Evolutionary conservation across 2,329 filamentous ascomycete species (phyloP).

Genomic region (Didymella keratinophila): DNA sequence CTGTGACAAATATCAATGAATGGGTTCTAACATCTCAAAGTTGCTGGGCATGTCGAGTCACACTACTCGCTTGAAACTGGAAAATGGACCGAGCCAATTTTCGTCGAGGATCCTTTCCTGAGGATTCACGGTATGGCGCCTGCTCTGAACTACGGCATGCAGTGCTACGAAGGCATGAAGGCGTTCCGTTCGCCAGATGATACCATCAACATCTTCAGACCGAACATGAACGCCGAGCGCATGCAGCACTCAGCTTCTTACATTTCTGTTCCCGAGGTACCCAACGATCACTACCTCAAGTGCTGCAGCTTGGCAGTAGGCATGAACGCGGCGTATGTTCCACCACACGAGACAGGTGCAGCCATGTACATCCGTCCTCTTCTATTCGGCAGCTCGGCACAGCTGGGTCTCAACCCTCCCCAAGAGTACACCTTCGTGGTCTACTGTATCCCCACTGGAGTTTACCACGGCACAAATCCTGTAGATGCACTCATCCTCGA

Average conservation of each 20-base stretch:
- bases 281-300: constrained; percentile 76
- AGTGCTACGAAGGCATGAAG: constrained; percentile 98
- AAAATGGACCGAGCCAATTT: constrained; percentile 78
- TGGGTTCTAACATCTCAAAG: constrained; percentile 54
- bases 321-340: constrained; percentile 89
- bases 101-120: constrained; percentile 84
- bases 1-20: not conserved
- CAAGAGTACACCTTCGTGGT: constrained; percentile 93
- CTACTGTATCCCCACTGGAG: constrained; percentile 88
- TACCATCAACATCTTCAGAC: constrained; percentile 85
- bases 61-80: constrained; percentile 78
- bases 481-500: constrained; percentile 90
- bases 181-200: constrained; percentile 83
- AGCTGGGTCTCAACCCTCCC: constrained; percentile 84
- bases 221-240: constrained; percentile 81
- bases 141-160: constrained; percentile 92
- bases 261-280: constrained; percentile 83
- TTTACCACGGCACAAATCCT: constrained; percentile 89
- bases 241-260: constrained; percentile 85
- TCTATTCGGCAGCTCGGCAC: constrained; percentile 85
- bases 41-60: constrained; percentile 93
- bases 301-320: constrained; percentile 82
- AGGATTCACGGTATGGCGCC: constrained; percentile 95
- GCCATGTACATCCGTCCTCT: constrained; percentile 93
- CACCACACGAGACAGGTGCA: constrained; percentile 85